Percentiles rank a stretch among this genome's conserved stretches.
Evolutionary conservation across 2,329 filamentous ascomycete genomes (phyloP).

Genomic region (Colletotrichum tropicicola): DNA sequence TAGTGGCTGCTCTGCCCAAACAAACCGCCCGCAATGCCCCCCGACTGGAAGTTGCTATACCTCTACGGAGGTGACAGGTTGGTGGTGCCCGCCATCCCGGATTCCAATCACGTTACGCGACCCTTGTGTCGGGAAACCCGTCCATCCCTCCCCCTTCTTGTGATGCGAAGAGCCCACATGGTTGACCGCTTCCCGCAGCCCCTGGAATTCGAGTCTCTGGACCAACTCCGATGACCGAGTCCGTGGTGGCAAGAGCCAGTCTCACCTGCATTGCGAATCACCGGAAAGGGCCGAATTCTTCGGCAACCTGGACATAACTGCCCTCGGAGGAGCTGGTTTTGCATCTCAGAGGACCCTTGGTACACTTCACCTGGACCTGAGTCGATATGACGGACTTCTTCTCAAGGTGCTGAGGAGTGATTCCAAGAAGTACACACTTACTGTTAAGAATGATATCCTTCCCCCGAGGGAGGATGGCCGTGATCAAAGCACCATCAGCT

Average conservation of each 20-base stretch:
- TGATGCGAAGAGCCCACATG: neutral
- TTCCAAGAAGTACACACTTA: conserved; percentile 76
- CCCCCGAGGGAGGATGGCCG: conserved; percentile 67
- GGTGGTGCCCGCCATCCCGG: conserved; percentile 34
- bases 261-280: conserved; percentile 50
- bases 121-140: neutral
- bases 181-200: conserved; percentile 45
- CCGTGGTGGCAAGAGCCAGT: conserved; percentile 75
- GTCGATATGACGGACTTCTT: conserved; percentile 67
- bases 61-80: conserved; percentile 53
- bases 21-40: conserved; percentile 11
- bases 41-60: conserved; percentile 34
- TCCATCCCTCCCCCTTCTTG: neutral
- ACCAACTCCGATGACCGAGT: conserved; percentile 78
- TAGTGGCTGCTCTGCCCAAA: too few species aligned
- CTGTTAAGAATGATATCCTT: conserved; percentile 75
- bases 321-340: conserved; percentile 83
- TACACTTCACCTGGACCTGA: conserved; percentile 69
- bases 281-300: conserved; percentile 65
- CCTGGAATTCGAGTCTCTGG: conserved; percentile 71
- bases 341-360: conserved; percentile 78
- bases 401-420: conserved; percentile 63
- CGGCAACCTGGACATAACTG: conserved; percentile 76
- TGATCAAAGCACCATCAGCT: conserved; percentile 77
- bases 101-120: neutral